phyloP scores from a whole-genome alignment of 202 grass and related monocot species.

The Digitaria exilis region DNA sequence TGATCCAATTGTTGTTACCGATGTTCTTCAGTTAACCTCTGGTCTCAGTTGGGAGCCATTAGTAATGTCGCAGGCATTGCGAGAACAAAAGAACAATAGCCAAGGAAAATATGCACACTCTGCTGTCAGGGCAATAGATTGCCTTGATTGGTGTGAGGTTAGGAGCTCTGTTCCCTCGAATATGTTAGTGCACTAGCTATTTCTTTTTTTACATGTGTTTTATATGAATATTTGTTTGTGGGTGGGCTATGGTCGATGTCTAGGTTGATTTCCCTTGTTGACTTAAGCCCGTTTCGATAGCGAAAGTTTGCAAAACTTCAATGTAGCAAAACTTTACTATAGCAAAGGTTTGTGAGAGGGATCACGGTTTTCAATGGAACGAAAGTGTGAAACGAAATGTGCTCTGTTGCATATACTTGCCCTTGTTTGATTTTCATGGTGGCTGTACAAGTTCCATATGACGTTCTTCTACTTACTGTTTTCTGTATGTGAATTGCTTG shows the following conservation, averaged over 20 bases:
- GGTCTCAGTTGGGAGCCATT: slow-evolving; percentile 75
- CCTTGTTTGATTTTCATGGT: not conserved
- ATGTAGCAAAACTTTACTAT: too few relatives aligned
- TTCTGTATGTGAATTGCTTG: too few relatives aligned
- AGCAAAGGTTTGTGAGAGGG: too few relatives aligned
- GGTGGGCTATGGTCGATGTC: not conserved
- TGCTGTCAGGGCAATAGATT: slow-evolving; percentile 67
- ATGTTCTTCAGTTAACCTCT: slow-evolving; percentile 56
- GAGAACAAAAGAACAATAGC: slow-evolving; percentile 53
- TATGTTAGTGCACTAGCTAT: not conserved
- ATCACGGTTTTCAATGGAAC: too few relatives aligned
- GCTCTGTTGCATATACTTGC: not conserved
- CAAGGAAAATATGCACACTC: slow-evolving; percentile 49
- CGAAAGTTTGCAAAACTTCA: too few relatives aligned
- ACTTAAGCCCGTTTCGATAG: too few relatives aligned
- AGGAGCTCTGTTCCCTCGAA: slow-evolving; percentile 6
- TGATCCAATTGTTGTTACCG: slow-evolving; percentile 64
- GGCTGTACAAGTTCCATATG: not conserved
- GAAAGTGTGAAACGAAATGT: too few relatives aligned
- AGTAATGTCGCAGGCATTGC: slow-evolving; percentile 60
- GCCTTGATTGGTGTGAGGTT: slow-evolving; percentile 80
- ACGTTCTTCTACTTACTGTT: too few relatives aligned
- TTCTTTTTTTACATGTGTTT: not conserved
- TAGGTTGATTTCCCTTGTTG: not conserved
- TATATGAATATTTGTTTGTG: not conserved